Evolutionary conservation across 2,329 filamentous ascomycete species (phyloP).

Genomic region (Bimuria novae-zelandiae): DNA sequence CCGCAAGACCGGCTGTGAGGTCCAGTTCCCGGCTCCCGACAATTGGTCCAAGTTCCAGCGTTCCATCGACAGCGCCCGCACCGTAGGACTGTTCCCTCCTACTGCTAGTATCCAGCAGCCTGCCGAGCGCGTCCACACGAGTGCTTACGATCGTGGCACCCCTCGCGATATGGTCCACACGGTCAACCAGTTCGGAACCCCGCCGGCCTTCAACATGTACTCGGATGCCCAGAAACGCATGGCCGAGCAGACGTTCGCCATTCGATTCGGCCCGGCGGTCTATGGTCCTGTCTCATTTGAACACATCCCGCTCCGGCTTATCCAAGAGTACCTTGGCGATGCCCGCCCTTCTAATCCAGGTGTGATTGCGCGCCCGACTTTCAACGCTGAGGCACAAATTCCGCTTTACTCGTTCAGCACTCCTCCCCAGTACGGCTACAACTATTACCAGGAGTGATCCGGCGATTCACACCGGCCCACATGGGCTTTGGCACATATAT

Average conservation of each 20-base stretch:
- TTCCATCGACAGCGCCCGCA: slow-evolving; percentile 83
- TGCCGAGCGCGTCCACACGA: slow-evolving; percentile 75
- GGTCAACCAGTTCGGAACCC: slow-evolving; percentile 23
- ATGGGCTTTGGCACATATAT: not conserved
- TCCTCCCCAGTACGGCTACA: not conserved
- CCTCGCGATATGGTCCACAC: slow-evolving; percentile 45
- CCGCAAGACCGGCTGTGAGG: slow-evolving; percentile 68
- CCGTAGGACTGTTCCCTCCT: slow-evolving; percentile 84
- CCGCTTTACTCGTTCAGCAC: not conserved
- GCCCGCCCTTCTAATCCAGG: not conserved
- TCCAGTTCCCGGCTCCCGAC: slow-evolving; percentile 76
- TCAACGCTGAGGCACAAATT: no score
- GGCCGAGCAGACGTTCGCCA: slow-evolving; percentile 31
- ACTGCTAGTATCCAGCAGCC: slow-evolving; percentile 74
- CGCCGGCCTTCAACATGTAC: slow-evolving; percentile 10
- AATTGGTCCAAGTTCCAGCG: slow-evolving; percentile 87
- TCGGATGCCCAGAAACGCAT: slow-evolving; percentile 26
- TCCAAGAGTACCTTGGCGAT: slow-evolving; percentile 21
- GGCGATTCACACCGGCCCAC: not conserved
- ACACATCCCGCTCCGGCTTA: slow-evolving; percentile 31
- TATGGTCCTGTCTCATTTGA: slow-evolving; percentile 31
- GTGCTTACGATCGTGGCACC: slow-evolving; percentile 82
- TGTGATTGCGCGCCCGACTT: no score
- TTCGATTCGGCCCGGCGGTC: slow-evolving; percentile 23
- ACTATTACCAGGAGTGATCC: not conserved